A percentile compares a stretch with the other conserved stretches of the same genome.
Evolutionary conservation across 1,139 yeast genomes (phyloP).

Genomic region (Pichia terricola): DNA sequence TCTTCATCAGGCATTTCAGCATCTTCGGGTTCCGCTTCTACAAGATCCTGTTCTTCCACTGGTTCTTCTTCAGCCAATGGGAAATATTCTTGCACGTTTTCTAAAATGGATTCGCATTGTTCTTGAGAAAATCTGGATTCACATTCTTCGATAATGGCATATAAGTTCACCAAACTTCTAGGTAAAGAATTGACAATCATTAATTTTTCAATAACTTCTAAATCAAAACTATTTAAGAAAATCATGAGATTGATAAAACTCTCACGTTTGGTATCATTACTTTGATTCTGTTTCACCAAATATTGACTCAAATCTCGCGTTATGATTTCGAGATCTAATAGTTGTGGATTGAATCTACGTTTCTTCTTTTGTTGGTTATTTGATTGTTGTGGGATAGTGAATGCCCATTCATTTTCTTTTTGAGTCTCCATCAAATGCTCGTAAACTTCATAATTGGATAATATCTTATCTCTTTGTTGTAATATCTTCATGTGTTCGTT

Average conservation of each 20-base stretch:
- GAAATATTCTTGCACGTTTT: slow-evolving; percentile 39
- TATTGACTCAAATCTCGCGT: slow-evolving; percentile 47
- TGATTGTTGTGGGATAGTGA: slow-evolving; percentile 23
- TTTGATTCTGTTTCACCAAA: slow-evolving; percentile 24
- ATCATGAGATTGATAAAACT: slow-evolving; percentile 45
- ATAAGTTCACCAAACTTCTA: slow-evolving; percentile 65
- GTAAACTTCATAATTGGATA: slow-evolving; percentile 66
- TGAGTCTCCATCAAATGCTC: slow-evolving; percentile 49
- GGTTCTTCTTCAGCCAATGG: slow-evolving; percentile 26
- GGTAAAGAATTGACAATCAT: slow-evolving; percentile 81
- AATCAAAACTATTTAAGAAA: slow-evolving; percentile 41
- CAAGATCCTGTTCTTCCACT: slow-evolving; percentile 9
- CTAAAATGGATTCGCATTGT: slow-evolving; percentile 45
- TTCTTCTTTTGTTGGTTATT: slow-evolving; percentile 5
- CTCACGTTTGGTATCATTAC: slow-evolving; percentile 23
- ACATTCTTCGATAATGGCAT: slow-evolving; percentile 81
- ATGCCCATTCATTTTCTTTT: slow-evolving; percentile 37
- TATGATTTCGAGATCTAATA: slow-evolving; percentile 51
- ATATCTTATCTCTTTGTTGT: slow-evolving; percentile 46
- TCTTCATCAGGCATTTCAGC: slow-evolving; percentile 11
- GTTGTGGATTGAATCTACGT: slow-evolving; percentile 30
- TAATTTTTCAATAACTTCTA: slow-evolving; percentile 76
- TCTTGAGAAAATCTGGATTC: slow-evolving; percentile 69
- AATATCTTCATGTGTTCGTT: slow-evolving; percentile 33
- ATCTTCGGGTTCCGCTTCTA: slow-evolving; percentile 7